Conservation (phyloP, 129 eudicot genomes). For the Tagetes patula region DNA sequence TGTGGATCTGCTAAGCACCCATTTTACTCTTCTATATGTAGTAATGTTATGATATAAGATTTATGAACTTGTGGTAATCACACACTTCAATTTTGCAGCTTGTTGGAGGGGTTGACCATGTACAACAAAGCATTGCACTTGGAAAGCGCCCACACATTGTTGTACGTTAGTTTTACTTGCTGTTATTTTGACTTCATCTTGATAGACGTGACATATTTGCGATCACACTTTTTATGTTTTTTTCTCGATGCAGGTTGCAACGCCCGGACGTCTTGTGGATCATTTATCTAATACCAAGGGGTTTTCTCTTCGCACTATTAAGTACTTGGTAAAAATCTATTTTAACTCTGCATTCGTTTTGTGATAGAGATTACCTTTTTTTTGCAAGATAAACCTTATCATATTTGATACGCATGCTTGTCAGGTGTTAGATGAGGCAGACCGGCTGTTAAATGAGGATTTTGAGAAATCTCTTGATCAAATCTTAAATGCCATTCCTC, state of each 20-base stretch:
- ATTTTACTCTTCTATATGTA: background rate
- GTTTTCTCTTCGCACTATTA: slow-evolving; percentile 74
- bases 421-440: slow-evolving; percentile 98
- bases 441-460: slow-evolving; percentile 81
- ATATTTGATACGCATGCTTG: background rate
- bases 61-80: background rate
- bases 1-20: background rate
- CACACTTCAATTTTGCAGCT: slow-evolving; percentile 53
- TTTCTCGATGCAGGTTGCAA: slow-evolving; percentile 62
- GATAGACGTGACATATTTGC: background rate
- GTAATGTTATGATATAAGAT: background rate
- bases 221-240: background rate
- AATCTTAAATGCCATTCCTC: slow-evolving; percentile 79
- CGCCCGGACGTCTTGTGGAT: slow-evolving; percentile 98
- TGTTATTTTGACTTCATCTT: background rate
- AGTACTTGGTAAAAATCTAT: slow-evolving; percentile 62
- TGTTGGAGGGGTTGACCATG: slow-evolving; percentile 88
- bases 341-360: background rate
- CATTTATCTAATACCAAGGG: slow-evolving; percentile 95
- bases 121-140: slow-evolving; percentile 68
- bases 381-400: background rate
- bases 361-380: background rate
- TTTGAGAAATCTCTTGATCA: slow-evolving; percentile 83
- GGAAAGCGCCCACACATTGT: slow-evolving; percentile 88
- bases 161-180: slow-evolving; percentile 46